Conservation (phyloP, 108 stramenopile genomes). For the Fistulifera pelliculosa region DNA sequence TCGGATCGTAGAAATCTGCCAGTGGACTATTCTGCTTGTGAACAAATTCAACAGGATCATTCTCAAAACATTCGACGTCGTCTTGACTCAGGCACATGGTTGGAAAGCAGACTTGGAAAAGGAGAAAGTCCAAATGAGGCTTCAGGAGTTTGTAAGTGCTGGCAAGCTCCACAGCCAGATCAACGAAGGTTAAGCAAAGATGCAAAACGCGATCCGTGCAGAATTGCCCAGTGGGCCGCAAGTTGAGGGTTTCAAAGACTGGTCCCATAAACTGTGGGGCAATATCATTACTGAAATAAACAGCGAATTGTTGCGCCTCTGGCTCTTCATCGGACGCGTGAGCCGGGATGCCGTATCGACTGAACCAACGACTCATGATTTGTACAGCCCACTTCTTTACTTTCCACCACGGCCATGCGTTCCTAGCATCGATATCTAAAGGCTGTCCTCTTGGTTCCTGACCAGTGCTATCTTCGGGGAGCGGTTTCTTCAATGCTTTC, state of each 20-base stretch:
- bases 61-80: constrained; percentile 89
- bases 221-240: constrained; percentile 81
- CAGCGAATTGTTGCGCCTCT: constrained; percentile 82
- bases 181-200: constrained; percentile 87
- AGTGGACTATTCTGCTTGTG: constrained; percentile 89
- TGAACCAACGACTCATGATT: constrained; percentile 88
- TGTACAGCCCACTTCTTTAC: constrained; percentile 96
- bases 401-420: constrained; percentile 97
- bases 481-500: constrained; percentile 52
- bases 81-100: constrained; percentile 81
- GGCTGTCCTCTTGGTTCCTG: constrained; percentile 67
- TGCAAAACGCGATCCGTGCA: constrained; percentile 94
- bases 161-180: constrained; percentile 84
- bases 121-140: constrained; percentile 94
- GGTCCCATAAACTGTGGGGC: constrained; percentile 81
- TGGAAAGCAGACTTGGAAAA: constrained; percentile 95
- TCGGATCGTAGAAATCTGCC: constrained; percentile 91
- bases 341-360: constrained; percentile 90
- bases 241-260: constrained; percentile 84
- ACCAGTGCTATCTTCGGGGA: constrained; percentile 69
- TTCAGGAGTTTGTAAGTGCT: constrained; percentile 94
- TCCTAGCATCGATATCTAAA: constrained; percentile 71
- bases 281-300: constrained; percentile 77
- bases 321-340: constrained; percentile 70
- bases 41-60: constrained; percentile 95